Percentiles rank a stretch among this genome's conserved stretches.
Conservation (phyloP, 192 early-diverging fungal genomes). For the Phlyctochytrium bullatum region DNA sequence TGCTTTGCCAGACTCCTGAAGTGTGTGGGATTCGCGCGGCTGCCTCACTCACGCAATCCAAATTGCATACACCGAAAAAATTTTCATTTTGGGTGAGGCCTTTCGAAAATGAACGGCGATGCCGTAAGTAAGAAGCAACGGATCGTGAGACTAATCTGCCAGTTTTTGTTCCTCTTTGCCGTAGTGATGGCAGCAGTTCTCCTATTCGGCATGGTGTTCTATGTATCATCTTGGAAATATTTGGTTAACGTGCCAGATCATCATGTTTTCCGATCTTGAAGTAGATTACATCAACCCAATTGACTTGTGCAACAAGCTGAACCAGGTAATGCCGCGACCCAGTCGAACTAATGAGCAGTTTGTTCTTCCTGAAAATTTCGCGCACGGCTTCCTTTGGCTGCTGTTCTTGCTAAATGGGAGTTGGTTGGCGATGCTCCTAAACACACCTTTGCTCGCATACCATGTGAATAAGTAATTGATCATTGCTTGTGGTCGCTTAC, state of each 20-base stretch:
- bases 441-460: constrained; percentile 82
- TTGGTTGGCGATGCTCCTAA: constrained; percentile 83
- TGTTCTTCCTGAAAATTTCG: constrained; percentile 89
- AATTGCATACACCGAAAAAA: too few relatives aligned
- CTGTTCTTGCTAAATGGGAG: constrained; percentile 84
- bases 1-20: too few relatives aligned
- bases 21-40: too few relatives aligned
- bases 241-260: constrained; percentile 44
- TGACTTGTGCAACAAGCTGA: constrained; percentile 94
- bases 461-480: constrained; percentile 77
- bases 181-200: constrained; percentile 88
- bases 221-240: constrained; percentile 50
- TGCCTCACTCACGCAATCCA: too few relatives aligned
- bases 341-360: constrained; percentile 55
- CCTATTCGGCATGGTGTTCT: constrained; percentile 95
- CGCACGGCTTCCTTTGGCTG: constrained; percentile 77
- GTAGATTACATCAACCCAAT: constrained; percentile 99
- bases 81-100: too few relatives aligned
- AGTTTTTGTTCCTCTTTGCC: constrained; percentile 86
- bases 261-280: constrained; percentile 83
- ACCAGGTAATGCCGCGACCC: constrained; percentile 60
- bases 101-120: too few relatives aligned
- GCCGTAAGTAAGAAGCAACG: background rate
- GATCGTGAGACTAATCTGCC: background rate
- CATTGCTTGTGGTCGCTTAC: constrained; percentile 11